These are phyloP conservation scores for Amanita exitialis DNA, from an alignment of 768 basidiomycete genomes.

Conservation along the genomic window DNA sequence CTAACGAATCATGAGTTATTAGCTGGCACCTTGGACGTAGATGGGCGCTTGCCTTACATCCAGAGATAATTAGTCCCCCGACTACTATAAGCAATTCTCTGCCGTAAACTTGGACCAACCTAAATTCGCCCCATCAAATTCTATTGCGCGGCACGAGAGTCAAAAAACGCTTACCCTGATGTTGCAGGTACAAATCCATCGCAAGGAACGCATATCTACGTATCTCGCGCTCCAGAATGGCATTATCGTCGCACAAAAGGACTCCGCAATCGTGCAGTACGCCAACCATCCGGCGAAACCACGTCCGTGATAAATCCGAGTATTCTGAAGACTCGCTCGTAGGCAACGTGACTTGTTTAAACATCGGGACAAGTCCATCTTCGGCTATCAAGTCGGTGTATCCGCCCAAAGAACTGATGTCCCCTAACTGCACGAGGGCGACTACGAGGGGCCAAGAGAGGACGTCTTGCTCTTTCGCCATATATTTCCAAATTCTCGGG, in stretches of 20 bases:
- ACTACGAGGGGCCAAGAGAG: constrained; percentile 31
- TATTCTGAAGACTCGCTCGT: constrained; percentile 16
- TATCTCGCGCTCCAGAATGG: constrained; percentile 37
- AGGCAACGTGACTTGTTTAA: constrained; percentile 33
- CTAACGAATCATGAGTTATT: background rate
- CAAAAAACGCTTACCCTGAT: constrained; percentile 22
- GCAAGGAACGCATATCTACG: constrained; percentile 34
- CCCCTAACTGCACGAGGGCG: constrained; percentile 31
- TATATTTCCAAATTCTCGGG: constrained; percentile 27
- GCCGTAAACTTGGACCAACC: constrained; percentile 3
- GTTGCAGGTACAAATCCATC: constrained; percentile 39
- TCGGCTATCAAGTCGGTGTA: constrained; percentile 33
- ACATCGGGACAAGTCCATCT: constrained; percentile 32
- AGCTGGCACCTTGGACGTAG: background rate
- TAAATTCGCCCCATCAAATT: background rate
- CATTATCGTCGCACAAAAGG: constrained; percentile 36
- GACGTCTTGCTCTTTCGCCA: constrained; percentile 25
- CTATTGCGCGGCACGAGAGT: background rate
- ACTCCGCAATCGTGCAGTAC: constrained; percentile 39
- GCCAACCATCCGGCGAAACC: constrained; percentile 37
- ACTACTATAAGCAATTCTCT: background rate
- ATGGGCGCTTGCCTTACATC: background rate
- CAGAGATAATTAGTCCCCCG: background rate
- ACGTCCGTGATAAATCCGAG: constrained; percentile 33
- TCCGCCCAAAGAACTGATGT: constrained; percentile 29